Evolutionary conservation across 192 early-diverging fungal genomes (phyloP).

Genomic region (Backusella morwellensis): DNA sequence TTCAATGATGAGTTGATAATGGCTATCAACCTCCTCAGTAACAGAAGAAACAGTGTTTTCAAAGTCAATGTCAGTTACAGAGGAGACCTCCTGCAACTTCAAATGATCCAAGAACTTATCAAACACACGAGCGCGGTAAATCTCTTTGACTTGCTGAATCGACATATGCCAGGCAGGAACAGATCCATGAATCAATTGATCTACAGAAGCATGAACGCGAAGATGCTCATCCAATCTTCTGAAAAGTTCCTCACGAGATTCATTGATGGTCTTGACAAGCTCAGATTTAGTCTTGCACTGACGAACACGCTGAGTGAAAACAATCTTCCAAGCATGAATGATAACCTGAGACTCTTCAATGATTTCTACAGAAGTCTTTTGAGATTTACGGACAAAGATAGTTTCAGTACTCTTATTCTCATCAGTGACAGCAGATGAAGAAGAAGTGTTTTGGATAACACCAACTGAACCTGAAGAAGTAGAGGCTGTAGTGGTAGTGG

Average conservation of each 20-base stretch:
- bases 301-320: constrained; percentile 18
- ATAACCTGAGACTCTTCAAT: constrained; percentile 14
- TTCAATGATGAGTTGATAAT: constrained; percentile 4
- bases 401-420: not conserved
- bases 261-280: constrained; percentile 4
- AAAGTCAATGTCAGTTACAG: not conserved
- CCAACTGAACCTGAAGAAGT: not conserved
- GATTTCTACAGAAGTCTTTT: constrained; percentile 6
- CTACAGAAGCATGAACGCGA: constrained; percentile 10
- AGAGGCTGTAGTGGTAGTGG: not conserved
- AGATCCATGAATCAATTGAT: constrained; percentile 10
- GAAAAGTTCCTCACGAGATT: constrained; percentile 19
- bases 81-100: not conserved
- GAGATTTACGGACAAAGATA: not conserved
- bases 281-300: constrained; percentile 9
- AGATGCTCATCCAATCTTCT: constrained; percentile 14
- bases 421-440: constrained; percentile 8
- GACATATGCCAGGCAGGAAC: constrained; percentile 20
- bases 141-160: constrained; percentile 21
- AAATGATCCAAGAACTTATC: constrained; percentile 11
- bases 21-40: constrained; percentile 12
- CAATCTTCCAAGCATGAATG: constrained; percentile 15
- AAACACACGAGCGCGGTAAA: constrained; percentile 25
- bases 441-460: not conserved
- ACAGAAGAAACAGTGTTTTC: not conserved